Conservation (phyloP, 1,284 basidiomycete species). For the Boletus subluridellus region DNA sequence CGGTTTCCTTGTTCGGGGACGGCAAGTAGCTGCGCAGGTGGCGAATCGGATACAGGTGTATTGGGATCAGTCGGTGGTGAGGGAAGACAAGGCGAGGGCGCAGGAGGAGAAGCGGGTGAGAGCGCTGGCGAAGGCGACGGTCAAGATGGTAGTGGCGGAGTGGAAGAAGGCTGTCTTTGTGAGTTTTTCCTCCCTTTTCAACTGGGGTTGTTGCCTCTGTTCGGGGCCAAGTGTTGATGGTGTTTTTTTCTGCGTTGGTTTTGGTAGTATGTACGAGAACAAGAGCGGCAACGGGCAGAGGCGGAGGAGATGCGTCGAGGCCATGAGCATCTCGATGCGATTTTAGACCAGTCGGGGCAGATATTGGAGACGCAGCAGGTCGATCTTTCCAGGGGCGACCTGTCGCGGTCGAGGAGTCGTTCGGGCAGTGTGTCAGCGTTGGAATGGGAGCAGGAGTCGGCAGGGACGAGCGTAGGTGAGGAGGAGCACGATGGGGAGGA, state of each 20-base stretch:
- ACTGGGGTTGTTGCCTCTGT: neutral
- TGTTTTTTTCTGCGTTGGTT: neutral
- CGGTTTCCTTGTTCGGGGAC: conserved; percentile 39
- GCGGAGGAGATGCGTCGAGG: conserved; percentile 66
- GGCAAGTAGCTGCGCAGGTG: conserved; percentile 54
- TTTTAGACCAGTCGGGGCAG: conserved; percentile 86
- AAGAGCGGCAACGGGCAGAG: conserved; percentile 30
- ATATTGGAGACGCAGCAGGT: conserved; percentile 82
- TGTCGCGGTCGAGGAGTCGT: conserved; percentile 46
- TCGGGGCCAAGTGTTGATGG: conserved; percentile 3
- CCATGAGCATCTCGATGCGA: conserved; percentile 85
- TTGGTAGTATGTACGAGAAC: conserved; percentile 31
- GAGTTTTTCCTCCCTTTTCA: conserved; percentile 33
- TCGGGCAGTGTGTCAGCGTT: conserved; percentile 50
- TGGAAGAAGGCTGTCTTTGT: conserved; percentile 92
- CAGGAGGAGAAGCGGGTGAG: conserved; percentile 70
- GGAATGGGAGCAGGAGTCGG: conserved; percentile 42
- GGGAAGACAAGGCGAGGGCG: conserved; percentile 59
- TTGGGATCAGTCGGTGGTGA: conserved; percentile 70
- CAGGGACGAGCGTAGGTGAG: conserved; percentile 41
- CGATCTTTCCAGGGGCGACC: conserved; percentile 53
- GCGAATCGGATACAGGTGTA: conserved; percentile 71
- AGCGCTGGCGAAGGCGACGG: conserved; percentile 66
- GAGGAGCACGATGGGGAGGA: conserved; percentile 13
- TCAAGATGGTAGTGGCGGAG: conserved; percentile 69